Base-by-base conservation (phyloP, 2,329 filamentous ascomycete species). In the Fusarium dlaminii region DNA sequence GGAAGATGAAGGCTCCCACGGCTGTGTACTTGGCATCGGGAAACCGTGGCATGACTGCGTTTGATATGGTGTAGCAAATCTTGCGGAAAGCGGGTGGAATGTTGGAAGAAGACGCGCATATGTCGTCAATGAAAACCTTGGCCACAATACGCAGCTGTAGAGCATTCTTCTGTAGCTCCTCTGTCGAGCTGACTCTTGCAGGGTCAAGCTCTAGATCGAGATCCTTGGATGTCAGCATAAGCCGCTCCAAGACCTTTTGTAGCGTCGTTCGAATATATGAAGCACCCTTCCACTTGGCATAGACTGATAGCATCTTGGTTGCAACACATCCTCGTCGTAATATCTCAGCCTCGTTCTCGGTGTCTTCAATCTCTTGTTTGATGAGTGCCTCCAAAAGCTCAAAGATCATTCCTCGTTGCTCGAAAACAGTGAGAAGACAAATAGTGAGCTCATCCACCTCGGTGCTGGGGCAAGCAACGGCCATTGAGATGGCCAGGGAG, bases 251-350 rank as follows among this genome's bases (percentile, higher is more conserved):
- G 6, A 93, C 90, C 75, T 91, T 91, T 73, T 92, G 90, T 15
- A 93, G 83, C 4, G 91, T 93, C 20, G 85, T 84, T 74, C 88
- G 89, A 40, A 93, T 85, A 77, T 93, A 93, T 8, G 85, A 80
- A 22, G 87, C 83, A 18, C 91, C 91, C 81, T 92, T 93, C 91
- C 91, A 93, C 77, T 91, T 93, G 10, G 90, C 91, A 75, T 92
- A 93, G 13, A 92, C 86, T 2, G 91, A 92, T 6, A 93, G 85
- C 87, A 93, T 91, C 79, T 93, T 93, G 4, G 91, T 93, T n/a
- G 90, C 89, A 4, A 93, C 91, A 73, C 90, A 92, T 37, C 91
- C 91, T 56, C 90, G 86, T n/a, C 91, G 87, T 17, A 93, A 81
- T 29, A 93, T 85, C 75, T 93, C 91, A 4, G 90, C 87, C 77